Evolutionary conservation across 768 basidiomycete genomes (phyloP).

Genomic region (Boletus rufocinnamomeus): DNA sequence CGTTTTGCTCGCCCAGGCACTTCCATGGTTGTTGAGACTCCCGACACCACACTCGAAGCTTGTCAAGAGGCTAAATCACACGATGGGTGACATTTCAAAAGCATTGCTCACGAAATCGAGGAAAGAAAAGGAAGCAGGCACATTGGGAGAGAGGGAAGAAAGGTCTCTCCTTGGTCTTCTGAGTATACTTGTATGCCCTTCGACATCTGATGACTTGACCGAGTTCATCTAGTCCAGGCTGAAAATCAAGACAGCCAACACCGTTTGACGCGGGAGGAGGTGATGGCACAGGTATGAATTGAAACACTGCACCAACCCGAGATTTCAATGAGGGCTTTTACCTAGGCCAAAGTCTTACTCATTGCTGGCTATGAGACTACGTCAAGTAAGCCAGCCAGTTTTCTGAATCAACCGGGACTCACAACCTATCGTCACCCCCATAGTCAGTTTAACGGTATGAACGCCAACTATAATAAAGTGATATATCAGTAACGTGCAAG

Average conservation of each 20-base stretch:
- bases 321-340: neutral
- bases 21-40: constrained; percentile 36
- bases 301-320: no score
- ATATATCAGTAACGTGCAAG: neutral
- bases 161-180: constrained; percentile 42
- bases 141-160: constrained; percentile 34
- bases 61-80: constrained; percentile 28
- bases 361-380: constrained; percentile 45
- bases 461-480: neutral
- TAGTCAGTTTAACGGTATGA: constrained; percentile 19
- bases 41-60: constrained; percentile 34
- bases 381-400: constrained; percentile 29
- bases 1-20: constrained; percentile 27
- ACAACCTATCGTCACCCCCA: neutral
- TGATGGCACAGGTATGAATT: constrained; percentile 35
- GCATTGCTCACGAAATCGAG: constrained; percentile 35
- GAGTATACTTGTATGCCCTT: no score
- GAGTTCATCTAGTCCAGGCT: constrained; percentile 36
- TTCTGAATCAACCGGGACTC: neutral
- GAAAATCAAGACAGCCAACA: constrained; percentile 33
- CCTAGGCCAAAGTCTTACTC: constrained; percentile 40
- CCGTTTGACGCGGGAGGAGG: constrained; percentile 43
- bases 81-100: constrained; percentile 37
- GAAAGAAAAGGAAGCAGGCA: constrained; percentile 27
- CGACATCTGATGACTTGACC: neutral